These are phyloP conservation scores for Phylloporus sp. DNA, from an alignment of 768 basidiomycete genomes.

Conservation along the genomic window DNA sequence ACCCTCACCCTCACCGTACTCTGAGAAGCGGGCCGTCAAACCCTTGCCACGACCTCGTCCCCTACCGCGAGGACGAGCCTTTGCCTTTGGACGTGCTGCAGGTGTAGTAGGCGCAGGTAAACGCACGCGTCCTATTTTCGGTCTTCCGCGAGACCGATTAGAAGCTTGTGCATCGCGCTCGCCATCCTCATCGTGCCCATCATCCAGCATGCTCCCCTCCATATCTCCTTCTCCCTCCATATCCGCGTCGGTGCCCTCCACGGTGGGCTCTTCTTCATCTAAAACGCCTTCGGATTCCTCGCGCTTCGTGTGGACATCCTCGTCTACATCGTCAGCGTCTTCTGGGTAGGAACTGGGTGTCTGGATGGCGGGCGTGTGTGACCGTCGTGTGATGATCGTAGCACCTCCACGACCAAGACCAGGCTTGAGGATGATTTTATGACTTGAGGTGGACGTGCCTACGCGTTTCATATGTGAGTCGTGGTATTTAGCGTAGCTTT, in stretches of 20 bases:
- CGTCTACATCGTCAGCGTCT: slow-evolving; percentile 23
- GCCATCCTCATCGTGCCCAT: slow-evolving; percentile 30
- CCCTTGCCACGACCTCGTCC: slow-evolving; percentile 38
- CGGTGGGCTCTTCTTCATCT: slow-evolving; percentile 31
- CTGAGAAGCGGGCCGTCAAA: slow-evolving; percentile 21
- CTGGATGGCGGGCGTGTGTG: slow-evolving; percentile 19
- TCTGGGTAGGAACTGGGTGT: slow-evolving; percentile 17
- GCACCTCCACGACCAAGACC: slow-evolving; percentile 28
- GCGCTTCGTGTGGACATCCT: slow-evolving; percentile 25
- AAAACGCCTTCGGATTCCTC: slow-evolving; percentile 30
- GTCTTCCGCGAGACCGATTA: slow-evolving; percentile 34
- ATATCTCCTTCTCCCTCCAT: slow-evolving; percentile 28
- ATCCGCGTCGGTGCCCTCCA: slow-evolving; percentile 26
- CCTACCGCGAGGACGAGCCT: slow-evolving; percentile 40
- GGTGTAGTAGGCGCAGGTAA: slow-evolving; percentile 28
- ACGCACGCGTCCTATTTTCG: slow-evolving; percentile 39
- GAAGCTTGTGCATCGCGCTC: slow-evolving; percentile 34
- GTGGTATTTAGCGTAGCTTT: too few species aligned
- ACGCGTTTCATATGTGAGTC: slow-evolving; percentile 20
- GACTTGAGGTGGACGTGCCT: slow-evolving; percentile 19
- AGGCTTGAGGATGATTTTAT: slow-evolving; percentile 42
- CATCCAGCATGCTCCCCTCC: slow-evolving; percentile 31
- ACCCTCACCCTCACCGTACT: slow-evolving; percentile 38
- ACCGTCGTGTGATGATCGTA: slow-evolving; percentile 25
- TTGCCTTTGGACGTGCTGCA: slow-evolving; percentile 29